Evolutionary conservation across 2,329 filamentous ascomycete genomes (phyloP).

Genomic region (Fusarium ambrosium): DNA sequence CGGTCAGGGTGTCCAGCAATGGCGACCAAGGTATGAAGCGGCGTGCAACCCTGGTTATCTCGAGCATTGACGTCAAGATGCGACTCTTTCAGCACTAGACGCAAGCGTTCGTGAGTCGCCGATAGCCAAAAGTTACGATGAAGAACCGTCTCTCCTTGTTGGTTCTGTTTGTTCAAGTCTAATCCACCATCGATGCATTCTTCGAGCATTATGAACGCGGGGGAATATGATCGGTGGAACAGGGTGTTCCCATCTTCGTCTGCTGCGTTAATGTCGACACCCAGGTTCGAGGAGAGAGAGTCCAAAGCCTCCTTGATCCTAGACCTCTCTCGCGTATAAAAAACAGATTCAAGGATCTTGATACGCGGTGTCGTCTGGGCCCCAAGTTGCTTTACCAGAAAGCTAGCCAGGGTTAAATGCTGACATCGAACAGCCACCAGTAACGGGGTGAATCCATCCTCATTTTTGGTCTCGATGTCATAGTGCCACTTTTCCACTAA

Average conservation of each 20-base stretch:
- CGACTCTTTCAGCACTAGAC: not conserved
- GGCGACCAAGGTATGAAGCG: not conserved
- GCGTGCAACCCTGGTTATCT: not conserved
- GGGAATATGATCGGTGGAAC: not conserved
- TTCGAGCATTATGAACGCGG: not conserved
- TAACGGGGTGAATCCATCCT: fast-evolving
- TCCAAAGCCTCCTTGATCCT: not conserved
- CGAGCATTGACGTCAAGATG: not conserved
- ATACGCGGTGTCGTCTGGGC: not conserved
- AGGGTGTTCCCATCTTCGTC: not conserved
- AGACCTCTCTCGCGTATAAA: not conserved
- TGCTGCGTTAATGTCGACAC: not conserved
- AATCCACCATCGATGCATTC: not conserved
- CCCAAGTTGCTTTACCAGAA: not conserved
- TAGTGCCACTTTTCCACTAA: not conserved
- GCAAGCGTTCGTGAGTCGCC: not conserved
- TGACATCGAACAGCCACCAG: fast-evolving
- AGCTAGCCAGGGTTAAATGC: not conserved
- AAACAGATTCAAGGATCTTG: not conserved
- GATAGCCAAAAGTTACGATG: not conserved
- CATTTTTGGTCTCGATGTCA: not conserved
- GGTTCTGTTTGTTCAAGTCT: not conserved
- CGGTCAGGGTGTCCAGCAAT: not conserved
- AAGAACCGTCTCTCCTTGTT: not conserved
- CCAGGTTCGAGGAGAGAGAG: not conserved